Base-by-base conservation (phyloP, 495 filamentous ascomycete species). In the Hypoxylon crocopeplum region DNA sequence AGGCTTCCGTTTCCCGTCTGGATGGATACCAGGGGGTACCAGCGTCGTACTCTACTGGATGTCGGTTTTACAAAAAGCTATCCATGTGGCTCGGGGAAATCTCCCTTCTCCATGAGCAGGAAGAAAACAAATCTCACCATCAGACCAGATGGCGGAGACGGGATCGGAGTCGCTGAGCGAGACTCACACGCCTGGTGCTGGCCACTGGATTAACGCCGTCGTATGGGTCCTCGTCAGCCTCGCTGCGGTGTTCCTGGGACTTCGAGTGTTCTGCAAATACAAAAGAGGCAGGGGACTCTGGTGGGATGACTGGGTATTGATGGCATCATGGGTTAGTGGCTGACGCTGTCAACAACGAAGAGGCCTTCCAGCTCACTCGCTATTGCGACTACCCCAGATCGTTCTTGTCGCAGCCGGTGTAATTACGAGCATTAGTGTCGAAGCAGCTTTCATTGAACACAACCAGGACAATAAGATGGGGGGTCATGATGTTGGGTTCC, bases 261-360 rank as follows among this genome's bases (percentile, higher is more conserved):
- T 74, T 30, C 69, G 73, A n/a, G 10, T 71, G 3, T 74, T 70
- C 59, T 72, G 68, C 56, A 67, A 69, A 16, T 48, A 52, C 16
- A 47, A 45, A 7, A 52, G 62, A 15, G 32, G 54, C n/a, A 48
- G 60, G 6, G 48, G 59, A 1, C 48, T 75, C 7, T 70, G 71
- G 66, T 72, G 66, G 59, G 73, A 75, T 39, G 72, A 75, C 32
- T 56, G 39, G 7, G 21, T 75, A 12, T 64, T 73, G 11, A 62
- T 73, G 41, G 65, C 47, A n/a, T 67, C 69, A 13, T 75, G 71
- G 72, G 71, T 73, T 24, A 15, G 67, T 62, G 0, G 6, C n/a
- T 44, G 15, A 21, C 6, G 34, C 13, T 21, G 30, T 19, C 3
- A 38, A 19, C 13, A 21, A 15, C 7, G 6, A 5, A 34, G 20